These are phyloP conservation scores for Colletotrichum graminicola DNA, from an alignment of 2,329 filamentous ascomycete species.

Conservation along the genomic window DNA sequence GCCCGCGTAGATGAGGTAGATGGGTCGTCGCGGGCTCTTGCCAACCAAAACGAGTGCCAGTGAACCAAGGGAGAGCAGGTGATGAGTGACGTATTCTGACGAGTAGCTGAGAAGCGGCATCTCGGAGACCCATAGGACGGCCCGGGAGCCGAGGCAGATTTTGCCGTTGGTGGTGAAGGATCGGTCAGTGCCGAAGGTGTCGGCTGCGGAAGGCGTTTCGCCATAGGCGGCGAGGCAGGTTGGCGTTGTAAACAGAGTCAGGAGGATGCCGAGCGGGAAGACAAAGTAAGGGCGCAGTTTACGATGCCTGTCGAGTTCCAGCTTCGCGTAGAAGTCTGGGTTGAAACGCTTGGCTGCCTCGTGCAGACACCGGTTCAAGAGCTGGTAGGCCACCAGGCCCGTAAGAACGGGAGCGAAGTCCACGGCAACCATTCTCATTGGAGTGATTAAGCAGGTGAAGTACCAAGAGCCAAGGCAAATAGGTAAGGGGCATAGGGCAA, in stretches of 20 bases:
- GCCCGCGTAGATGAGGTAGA: constrained; percentile 39
- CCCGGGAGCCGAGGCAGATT: constrained; percentile 35
- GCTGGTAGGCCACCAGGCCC: constrained; percentile 13
- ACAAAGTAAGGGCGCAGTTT: constrained; percentile 35
- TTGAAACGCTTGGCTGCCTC: neutral
- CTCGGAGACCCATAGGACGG: constrained; percentile 41
- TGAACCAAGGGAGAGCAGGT: constrained; percentile 35
- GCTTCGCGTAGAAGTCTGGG: constrained; percentile 15
- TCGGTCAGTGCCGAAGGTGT: neutral
- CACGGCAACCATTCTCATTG: neutral
- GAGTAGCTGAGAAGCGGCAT: constrained; percentile 36
- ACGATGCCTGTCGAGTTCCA: constrained; percentile 2
- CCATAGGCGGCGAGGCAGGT: constrained; percentile 31
- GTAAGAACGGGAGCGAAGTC: neutral
- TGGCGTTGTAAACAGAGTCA: constrained; percentile 26
- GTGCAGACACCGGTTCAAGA: neutral
- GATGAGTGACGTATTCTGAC: constrained; percentile 37
- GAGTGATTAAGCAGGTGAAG: neutral
- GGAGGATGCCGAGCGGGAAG: constrained; percentile 36
- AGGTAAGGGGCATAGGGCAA: neutral
- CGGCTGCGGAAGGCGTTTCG: constrained; percentile 6
- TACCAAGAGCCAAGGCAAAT: neutral
- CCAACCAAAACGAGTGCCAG: constrained; percentile 11
- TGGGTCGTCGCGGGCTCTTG: neutral
- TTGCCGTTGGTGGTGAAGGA: constrained; percentile 22